phyloP scores from a whole-genome alignment of 2,329 filamentous ascomycete genomes.

The Juglanconis sp. region DNA sequence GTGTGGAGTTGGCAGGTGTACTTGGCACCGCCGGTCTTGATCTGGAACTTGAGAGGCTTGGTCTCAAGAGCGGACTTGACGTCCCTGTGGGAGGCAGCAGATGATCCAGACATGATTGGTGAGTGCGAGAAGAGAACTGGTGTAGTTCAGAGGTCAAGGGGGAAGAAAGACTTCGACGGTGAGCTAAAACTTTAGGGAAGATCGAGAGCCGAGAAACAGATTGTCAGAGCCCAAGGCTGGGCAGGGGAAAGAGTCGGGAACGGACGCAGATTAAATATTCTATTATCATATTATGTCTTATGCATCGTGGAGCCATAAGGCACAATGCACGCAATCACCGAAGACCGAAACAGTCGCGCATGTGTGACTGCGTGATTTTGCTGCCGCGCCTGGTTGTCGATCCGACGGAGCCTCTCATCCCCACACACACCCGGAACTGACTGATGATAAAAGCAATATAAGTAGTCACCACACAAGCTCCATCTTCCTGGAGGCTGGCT shows the following conservation, averaged over 20 bases:
- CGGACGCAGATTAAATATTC: slow-evolving; percentile 10
- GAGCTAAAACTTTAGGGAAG: background rate
- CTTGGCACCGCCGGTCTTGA: slow-evolving; percentile 38
- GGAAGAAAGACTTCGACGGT: background rate
- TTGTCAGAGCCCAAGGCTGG: background rate
- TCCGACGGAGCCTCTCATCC: slow-evolving; percentile 1
- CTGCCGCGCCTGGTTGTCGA: slow-evolving; percentile 1
- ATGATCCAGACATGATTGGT: slow-evolving; percentile 14
- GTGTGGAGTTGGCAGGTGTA: slow-evolving; percentile 38
- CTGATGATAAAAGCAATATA: background rate
- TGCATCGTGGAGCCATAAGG: background rate
- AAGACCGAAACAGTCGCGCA: slow-evolving; percentile 6
- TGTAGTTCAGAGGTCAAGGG: background rate
- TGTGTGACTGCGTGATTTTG: slow-evolving; percentile 16
- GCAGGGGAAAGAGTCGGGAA: background rate
- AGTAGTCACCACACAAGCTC: slow-evolving; percentile 4
- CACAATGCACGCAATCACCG: slow-evolving; percentile 4
- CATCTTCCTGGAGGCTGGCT: slow-evolving; percentile 1
- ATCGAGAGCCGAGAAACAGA: background rate
- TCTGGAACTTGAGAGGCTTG: slow-evolving; percentile 42
- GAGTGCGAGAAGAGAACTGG: background rate
- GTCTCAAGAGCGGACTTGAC: slow-evolving; percentile 32
- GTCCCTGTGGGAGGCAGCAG: slow-evolving; percentile 9
- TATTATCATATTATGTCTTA: slow-evolving; percentile 3
- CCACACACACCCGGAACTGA: background rate